phyloP scores from a whole-genome alignment of 129 eudicot species.

The Cynara cardunculus region DNA sequence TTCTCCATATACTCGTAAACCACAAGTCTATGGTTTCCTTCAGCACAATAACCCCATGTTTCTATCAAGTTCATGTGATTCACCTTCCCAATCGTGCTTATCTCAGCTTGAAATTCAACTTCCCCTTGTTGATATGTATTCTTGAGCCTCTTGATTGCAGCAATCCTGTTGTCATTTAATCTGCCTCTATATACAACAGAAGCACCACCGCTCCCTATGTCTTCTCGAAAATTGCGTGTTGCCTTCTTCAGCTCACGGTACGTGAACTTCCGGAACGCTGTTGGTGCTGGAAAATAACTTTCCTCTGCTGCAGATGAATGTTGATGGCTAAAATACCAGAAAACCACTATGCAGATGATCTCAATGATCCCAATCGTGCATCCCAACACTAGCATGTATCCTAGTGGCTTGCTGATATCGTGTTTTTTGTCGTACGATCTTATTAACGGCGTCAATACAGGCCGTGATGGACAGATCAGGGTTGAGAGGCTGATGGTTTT shows the following conservation, averaged over 20 bases:
- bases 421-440: background rate
- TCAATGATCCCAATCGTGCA: background rate
- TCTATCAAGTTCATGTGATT: conserved; percentile 32
- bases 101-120: conserved; percentile 36
- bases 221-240: conserved; percentile 29
- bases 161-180: conserved; percentile 28
- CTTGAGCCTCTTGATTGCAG: conserved; percentile 31
- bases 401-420: background rate
- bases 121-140: conserved; percentile 9
- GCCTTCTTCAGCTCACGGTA: conserved; percentile 3
- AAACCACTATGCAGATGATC: background rate
- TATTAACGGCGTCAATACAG: background rate
- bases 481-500: background rate
- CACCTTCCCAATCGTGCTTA: conserved; percentile 30
- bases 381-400: background rate
- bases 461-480: background rate
- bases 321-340: background rate
- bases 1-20: conserved; percentile 33
- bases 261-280: background rate
- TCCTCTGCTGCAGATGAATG: background rate
- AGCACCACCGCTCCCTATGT: conserved; percentile 41
- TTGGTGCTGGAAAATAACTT: background rate
- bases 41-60: conserved; percentile 31
- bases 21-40: conserved; percentile 23
- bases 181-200: conserved; percentile 31